Evolutionary conservation across 805 yeast species (phyloP), one percentile per base, ranked within the genome.

Genomic region (Priceomyces carsonii): DNA sequence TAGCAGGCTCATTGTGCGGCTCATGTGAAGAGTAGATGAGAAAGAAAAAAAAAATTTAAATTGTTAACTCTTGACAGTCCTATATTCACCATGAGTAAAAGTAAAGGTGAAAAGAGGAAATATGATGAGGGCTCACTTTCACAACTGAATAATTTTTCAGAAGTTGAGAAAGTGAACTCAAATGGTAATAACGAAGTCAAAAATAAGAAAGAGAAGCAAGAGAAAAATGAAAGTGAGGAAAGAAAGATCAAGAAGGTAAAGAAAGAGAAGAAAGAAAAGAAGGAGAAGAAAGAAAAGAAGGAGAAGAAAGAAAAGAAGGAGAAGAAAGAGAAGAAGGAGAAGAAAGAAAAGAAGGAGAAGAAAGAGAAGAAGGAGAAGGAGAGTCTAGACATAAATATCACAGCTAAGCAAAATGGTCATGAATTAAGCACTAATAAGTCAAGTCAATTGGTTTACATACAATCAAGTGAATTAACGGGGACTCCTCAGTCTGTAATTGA

Each of bases 401-500:
- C n/a, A n/a, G n/a, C n/a, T n/a, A n/a, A n/a, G n/a, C n/a, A n/a
- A n/a, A n/a, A n/a, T n/a, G n/a, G n/a, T n/a, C n/a, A n/a, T n/a
- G n/a, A n/a, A n/a, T n/a, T n/a, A n/a, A n/a, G n/a, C n/a, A n/a
- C n/a, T n/a, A n/a, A n/a, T n/a, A n/a, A n/a, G n/a, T n/a, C n/a
- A n/a, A n/a, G n/a, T n/a, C n/a, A n/a, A n/a, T n/a, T n/a, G n/a
- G n/a, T 48, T 25, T 72, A 73, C 43, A 51, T 48, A 7, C 73
- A 75, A 49, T 63, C 68, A 9, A 49, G 58, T 10, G 63, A 63
- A 10, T 57, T 73, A 33, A 44, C 71, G 10, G 43, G 56, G 13
- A 54, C 70, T 26, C 66, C 82, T 5, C 75, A 75, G 45, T 53
- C 73, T 5, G 87, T 80, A 6, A 64, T 85, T 38, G 81, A 78